phyloP scores from a whole-genome alignment of 371 early-diverging fungal genomes.

The Circinella umbellata region DNA sequence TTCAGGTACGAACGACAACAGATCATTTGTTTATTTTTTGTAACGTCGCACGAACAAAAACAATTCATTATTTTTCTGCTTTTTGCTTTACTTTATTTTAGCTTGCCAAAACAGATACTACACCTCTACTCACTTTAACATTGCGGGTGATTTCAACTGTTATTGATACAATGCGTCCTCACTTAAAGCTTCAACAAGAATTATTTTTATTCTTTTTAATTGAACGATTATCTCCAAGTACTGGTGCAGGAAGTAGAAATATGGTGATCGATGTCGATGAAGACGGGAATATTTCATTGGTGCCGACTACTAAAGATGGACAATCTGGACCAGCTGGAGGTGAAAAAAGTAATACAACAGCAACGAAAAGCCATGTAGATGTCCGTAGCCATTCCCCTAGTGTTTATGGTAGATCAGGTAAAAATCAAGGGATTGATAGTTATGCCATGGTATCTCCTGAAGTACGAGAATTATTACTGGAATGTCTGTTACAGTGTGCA shows the following conservation, averaged over 20 bases:
- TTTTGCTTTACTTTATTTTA: conserved; percentile 17
- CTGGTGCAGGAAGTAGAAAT: conserved; percentile 42
- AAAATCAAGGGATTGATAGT: conserved; percentile 39
- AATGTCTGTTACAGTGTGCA: conserved; percentile 76
- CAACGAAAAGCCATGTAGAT: conserved; percentile 24
- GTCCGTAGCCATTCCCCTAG: conserved; percentile 47
- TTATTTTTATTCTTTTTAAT: conserved; percentile 82
- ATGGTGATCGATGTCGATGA: conserved; percentile 44
- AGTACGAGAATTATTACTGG: conserved; percentile 82
- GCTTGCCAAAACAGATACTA: conserved; percentile 65
- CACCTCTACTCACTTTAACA: conserved; percentile 64
- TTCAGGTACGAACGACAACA: conserved; percentile 61
- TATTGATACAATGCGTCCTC: conserved; percentile 70
- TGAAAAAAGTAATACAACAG: background rate
- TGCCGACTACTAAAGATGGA: background rate
- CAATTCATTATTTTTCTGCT: background rate
- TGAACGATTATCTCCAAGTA: conserved; percentile 59
- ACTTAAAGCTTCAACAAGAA: conserved; percentile 80
- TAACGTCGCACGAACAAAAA: background rate
- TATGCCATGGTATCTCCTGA: conserved; percentile 68
- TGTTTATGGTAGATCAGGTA: conserved; percentile 36
- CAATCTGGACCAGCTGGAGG: conserved; percentile 11
- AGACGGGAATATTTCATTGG: conserved; percentile 45
- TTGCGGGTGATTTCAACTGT: conserved; percentile 75
- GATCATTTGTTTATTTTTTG: too few relatives aligned